Evolutionary conservation across 306 rosid genomes (phyloP).

Genomic region (Argentina anserina): DNA sequence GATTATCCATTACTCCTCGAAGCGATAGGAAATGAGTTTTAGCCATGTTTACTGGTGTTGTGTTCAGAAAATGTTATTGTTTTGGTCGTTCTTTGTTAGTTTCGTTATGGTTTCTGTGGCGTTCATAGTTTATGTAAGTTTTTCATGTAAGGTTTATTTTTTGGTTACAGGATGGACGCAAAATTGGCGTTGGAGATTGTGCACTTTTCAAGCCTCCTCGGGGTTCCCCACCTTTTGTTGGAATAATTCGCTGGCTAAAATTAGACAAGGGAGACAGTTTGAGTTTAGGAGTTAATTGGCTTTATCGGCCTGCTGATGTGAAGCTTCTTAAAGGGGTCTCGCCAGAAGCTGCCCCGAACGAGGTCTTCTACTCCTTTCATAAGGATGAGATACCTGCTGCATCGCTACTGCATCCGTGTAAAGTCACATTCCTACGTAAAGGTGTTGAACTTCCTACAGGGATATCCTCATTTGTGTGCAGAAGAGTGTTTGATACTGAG

Average conservation of each 20-base stretch:
- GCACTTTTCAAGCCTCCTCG: slow-evolving; percentile 77
- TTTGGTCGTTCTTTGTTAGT: too few relatives aligned
- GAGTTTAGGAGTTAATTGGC: slow-evolving; percentile 70
- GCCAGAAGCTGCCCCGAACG: slow-evolving; percentile 74
- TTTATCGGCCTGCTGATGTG: slow-evolving; percentile 73
- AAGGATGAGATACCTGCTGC: slow-evolving; percentile 79
- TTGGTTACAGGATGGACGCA: slow-evolving; percentile 58
- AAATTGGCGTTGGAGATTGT: slow-evolving; percentile 68
- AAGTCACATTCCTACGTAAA: slow-evolving; percentile 83
- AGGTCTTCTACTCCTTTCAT: slow-evolving; percentile 82
- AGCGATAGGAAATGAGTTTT: not conserved
- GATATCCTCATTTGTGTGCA: slow-evolving; percentile 72
- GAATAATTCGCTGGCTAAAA: slow-evolving; percentile 56
- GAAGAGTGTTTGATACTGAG: slow-evolving; percentile 76
- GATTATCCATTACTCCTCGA: not conserved
- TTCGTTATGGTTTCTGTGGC: not conserved
- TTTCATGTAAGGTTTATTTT: not conserved
- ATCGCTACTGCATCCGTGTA: slow-evolving; percentile 82
- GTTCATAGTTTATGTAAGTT: not conserved
- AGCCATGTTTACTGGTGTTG: not conserved
- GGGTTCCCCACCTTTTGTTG: slow-evolving; percentile 67
- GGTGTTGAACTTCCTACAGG: slow-evolving; percentile 72
- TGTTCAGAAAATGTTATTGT: too few relatives aligned
- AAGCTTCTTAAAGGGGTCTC: slow-evolving; percentile 61
- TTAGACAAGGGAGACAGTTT: slow-evolving; percentile 45